Evolutionary conservation across 2,329 filamentous ascomycete species (phyloP).

Genomic region (Cadophora luteo-olivacea): DNA sequence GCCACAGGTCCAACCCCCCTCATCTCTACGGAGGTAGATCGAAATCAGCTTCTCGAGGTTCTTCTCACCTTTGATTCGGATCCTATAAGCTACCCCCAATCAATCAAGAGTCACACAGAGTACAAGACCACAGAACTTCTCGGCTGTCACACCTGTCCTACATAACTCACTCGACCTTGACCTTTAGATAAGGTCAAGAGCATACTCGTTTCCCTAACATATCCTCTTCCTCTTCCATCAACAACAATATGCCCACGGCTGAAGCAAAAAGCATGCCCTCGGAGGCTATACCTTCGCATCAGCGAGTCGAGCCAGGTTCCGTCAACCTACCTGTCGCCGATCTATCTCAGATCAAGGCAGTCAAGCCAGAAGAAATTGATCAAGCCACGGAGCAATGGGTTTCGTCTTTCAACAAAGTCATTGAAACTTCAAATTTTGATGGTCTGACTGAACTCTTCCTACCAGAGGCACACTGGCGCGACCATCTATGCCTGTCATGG

Average conservation of each 20-base stretch:
- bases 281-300: constrained; percentile 45
- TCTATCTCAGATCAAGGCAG: constrained; percentile 47
- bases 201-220: not conserved
- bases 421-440: constrained; percentile 48
- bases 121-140: no score
- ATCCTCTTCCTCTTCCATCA: not conserved
- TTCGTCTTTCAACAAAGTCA: constrained; percentile 48
- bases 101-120: no score
- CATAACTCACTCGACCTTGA: no score
- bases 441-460: constrained; percentile 50
- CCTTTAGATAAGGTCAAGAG: no score
- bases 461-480: constrained; percentile 60
- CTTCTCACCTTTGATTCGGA: no score
- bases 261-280: constrained; percentile 24
- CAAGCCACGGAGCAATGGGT: constrained; percentile 50
- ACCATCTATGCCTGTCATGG: constrained; percentile 62
- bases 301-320: constrained; percentile 58
- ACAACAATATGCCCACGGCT: constrained; percentile 27
- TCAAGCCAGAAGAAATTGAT: constrained; percentile 43
- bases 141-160: no score
- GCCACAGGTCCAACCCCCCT: no score
- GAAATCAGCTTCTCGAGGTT: no score
- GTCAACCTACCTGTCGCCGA: constrained; percentile 57
- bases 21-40: no score
- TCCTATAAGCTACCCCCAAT: no score